Evolutionary conservation across 148 eudicot genomes (phyloP), one percentile per base, ranked within the genome.

Genomic region (Spergularia bocconei): DNA sequence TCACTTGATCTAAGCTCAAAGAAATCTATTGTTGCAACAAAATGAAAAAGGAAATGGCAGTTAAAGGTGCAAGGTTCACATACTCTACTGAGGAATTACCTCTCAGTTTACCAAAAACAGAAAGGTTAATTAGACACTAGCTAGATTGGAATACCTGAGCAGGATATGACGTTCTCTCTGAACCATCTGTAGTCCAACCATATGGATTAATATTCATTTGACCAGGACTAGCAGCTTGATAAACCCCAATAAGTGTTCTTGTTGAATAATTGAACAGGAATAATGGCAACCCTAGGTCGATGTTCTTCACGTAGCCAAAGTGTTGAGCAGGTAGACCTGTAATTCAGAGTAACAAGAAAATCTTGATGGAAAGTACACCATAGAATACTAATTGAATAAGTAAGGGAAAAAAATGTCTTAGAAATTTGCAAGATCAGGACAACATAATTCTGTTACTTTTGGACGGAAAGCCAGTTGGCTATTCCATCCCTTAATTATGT

Each of bases 221-320:
- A 11, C 98, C 95, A 16, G 82, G 75, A 79, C 93, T 86, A 77
- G 89, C 95, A 78, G 98, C 91, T 83, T 87, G 90, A 84, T 85
- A 92, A 67, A 90, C 83, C 13, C 98, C 98, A 82, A 88, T 89
- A 72, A 92, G 90, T 72, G 64, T 80, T 67, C 93, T 86, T 48
- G 75, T 86, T 58, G 78, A 80, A 81, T 88, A 90, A 84, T 92
- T 86, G 84, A 92, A 92, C 71, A 92, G 74, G 81, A 92, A 92
- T 69, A 92, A 58, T 14, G 93, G 91, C 77, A 92, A 58, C 62
- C 98, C 98, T 56, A 88, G 88, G 65, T 84, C 79, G 51, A 92
- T 86, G 69, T 88, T 88, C 80, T 85, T 78, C 48, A 92, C 91
- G 64, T 87, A 92, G 14, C 68, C 63, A 41, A 87, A 82, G 73